Evolutionary conservation across 2,329 filamentous ascomycete genomes (phyloP).

Genomic region (Zasmidium cellare): DNA sequence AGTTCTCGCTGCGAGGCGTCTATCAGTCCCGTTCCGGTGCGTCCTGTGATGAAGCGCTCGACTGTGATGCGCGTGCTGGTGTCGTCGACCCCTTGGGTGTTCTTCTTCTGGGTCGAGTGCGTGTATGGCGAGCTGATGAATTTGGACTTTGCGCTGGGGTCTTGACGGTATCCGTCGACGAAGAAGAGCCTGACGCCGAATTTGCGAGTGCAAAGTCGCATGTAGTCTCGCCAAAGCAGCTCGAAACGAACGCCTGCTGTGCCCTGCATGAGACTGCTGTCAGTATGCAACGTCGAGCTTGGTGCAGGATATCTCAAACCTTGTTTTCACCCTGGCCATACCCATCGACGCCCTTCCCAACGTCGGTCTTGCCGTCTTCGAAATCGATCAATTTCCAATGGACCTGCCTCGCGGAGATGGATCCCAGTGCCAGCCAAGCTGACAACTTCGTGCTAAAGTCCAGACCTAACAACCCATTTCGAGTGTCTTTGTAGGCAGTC

Average conservation of each 20-base stretch:
- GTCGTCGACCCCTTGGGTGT: slow-evolving; percentile 49
- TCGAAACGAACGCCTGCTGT: slow-evolving; percentile 71
- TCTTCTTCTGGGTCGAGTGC: slow-evolving; percentile 36
- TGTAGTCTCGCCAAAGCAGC: slow-evolving; percentile 77
- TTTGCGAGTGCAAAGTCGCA: slow-evolving; percentile 73
- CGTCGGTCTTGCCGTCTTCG: slow-evolving; percentile 59
- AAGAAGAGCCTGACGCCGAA: slow-evolving; percentile 66
- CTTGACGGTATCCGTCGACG: slow-evolving; percentile 62
- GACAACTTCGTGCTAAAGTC: slow-evolving; percentile 78
- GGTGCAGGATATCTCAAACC: background rate
- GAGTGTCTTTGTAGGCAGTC: slow-evolving; percentile 66
- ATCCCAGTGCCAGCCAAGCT: slow-evolving; percentile 70
- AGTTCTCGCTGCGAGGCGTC: slow-evolving; percentile 77
- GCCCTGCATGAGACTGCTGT: slow-evolving; percentile 44
- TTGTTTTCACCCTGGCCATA: slow-evolving; percentile 71
- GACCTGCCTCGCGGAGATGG: slow-evolving; percentile 70
- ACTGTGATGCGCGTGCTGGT: slow-evolving; percentile 40
- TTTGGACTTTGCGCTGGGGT: slow-evolving; percentile 35
- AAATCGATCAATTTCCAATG: slow-evolving; percentile 67
- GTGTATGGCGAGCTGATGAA: slow-evolving; percentile 36
- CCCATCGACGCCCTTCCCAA: slow-evolving; percentile 49
- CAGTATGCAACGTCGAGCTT: background rate
- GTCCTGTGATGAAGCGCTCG: slow-evolving; percentile 63
- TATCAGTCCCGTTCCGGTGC: slow-evolving; percentile 73
- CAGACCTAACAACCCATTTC: slow-evolving; percentile 68